Evolutionary conservation across 1,284 basidiomycete genomes (phyloP), one percentile per base, ranked within the genome.

Genomic region (Pseudozyma hubeiensis): DNA sequence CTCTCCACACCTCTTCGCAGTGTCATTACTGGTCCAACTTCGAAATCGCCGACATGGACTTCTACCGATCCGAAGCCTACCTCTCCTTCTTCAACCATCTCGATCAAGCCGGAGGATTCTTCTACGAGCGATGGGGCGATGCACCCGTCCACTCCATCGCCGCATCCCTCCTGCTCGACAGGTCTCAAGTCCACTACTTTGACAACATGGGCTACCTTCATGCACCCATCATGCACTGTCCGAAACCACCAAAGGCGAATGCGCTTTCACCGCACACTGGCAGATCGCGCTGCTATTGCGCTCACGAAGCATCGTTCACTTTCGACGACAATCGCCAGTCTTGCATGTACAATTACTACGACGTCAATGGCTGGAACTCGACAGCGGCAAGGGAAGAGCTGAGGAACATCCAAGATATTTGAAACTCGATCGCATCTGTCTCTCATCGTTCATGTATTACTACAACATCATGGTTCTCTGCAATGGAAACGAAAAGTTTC

Each of bases 11-110:
- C 34, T 11, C 1, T 46, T 3, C 17, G n/a, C 52, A 59, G 41
- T 94, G 92, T 80, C 92, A 93, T 79, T 93, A 90, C 90, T 83
- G 84, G 90, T 86, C 46, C 48, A 57, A 76, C 47, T 73, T 83
- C 54, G 93, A 95, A 84, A 93, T 95, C 54, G 92, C 90, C 9
- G 81, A 84, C 44, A 54, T 85, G 87, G 88, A 91, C 70, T 93
- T 94, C 81, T 93, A 91, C 90, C 87, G 93, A 56, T 86, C 88
- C 7, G 88, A 92, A 69, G 89, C 90, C 4, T 95, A 95, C 84
- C 87, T 86, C 68, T 88, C 89, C 53, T 94, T 90, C 86, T 95
- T 94, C 78, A 87, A 91, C 29, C 88, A 88, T 79, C 87, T 95
- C 19, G 93, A 95, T 69, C 84, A 87, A 14, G 89, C 88, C 49